Evolutionary conservation across 2,329 filamentous ascomycete species (phyloP), one percentile per base, ranked within the genome.

Genomic region (Neurospora sp.): DNA sequence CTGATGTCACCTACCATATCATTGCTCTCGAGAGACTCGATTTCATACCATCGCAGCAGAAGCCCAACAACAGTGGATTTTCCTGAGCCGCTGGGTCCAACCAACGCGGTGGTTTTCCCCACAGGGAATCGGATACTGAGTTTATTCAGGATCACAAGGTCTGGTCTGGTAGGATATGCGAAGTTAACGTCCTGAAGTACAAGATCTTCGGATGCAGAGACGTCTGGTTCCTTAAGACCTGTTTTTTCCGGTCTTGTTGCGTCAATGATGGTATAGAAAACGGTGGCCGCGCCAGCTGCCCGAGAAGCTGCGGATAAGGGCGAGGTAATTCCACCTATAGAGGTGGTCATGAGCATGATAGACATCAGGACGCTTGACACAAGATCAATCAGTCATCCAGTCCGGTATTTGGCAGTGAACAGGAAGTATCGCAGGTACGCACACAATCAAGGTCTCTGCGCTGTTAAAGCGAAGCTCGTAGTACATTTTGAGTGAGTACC

Each of bases 11-110:
- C n/a, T 67, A 74, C 73, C 39, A 69, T 70, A 36, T 74, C 81
- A 38, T 84, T 81, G 33, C 82, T 76, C 68, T 84, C 80, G 68
- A 86, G 81, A 8, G 83, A 79, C 66, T 83, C 79, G 0, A 89
- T 81, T 17, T 88, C 86, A 76, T 93, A 93, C 88, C 89, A 93
- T 66, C 90, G 81, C 76, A 92, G 88, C 3, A 92, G 80, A 1
- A 93, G 80, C 0, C 88, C 88, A 0, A 92, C 87, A 37, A 92
- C 87, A 0, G 92, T 96, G 67, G 90, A 93, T 79, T 97, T 97
- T 3, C 93, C 93, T 4, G 91, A 93, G 0, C 91, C 89, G 0
- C 92, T 96, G 10, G 92, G 88, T 2, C 93, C 93, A 11, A 94
- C 91, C 23, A 97, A 85, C 0, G 92, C 92, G 0, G 92, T 92